Base-by-base conservation (phyloP, 106 monocot genomes). In the Acorus gramineus region DNA sequence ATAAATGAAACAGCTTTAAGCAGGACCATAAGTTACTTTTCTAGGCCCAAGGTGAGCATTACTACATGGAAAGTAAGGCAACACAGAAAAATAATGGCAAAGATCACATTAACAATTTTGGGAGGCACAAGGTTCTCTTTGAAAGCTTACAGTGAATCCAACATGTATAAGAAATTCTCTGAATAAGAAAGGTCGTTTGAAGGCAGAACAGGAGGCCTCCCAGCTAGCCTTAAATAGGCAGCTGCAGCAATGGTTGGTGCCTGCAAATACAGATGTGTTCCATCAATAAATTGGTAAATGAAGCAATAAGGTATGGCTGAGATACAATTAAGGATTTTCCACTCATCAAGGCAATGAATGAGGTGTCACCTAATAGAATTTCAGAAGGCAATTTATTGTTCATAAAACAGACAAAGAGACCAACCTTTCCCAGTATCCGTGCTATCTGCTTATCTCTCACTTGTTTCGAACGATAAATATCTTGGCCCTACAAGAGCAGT, bases 201-300 rank as follows among this genome's bases (percentile, higher is more conserved):
- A 66, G 94, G 94, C 44, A 85, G 86, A 28, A 94, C 86, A 47
- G 89, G 80, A 68, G 89, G 84, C 69, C 94, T 86, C 73, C 89
- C 94, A 65, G 89, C 86, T 64, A 94, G 76, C 69, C 86, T 84
- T 65, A 94, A 76, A 69, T 89, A 90, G 3, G 86, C 89, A 51
- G 94, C 94, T 63, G 89, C 89, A 64, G 94, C 94, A 76, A 94
- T 94, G 69, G 94, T 94, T 69, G 89, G 89, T 71, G 69, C 84
- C 89, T 95, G 63, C 69, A 82, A 68, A 57, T 55, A 53, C 43
- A 52, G 3, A 54, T 28, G 5, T 44, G 14, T 8, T 56, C 46
- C 9, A 61, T 60, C 11, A 61, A 8, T 28, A 28, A 28, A 28
- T 1, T 28, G 28, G 28, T 28, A 28, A 28, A 28, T 28, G 28